phyloP scores from a whole-genome alignment of 192 early-diverging fungal species.

The Phycomyces nitens region DNA sequence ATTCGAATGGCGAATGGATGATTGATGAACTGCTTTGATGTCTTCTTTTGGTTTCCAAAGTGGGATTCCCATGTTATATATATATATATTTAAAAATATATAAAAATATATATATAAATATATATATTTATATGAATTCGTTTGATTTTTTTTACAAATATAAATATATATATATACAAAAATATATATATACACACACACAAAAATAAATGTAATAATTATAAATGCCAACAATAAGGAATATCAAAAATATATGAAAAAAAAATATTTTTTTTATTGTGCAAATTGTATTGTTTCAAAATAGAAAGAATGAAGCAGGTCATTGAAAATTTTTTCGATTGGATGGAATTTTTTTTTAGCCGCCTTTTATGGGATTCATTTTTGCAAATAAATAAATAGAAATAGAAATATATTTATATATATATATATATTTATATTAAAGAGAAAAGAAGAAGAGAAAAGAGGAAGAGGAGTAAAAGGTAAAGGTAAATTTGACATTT shows the following conservation, averaged over 20 bases:
- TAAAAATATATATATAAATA: background rate
- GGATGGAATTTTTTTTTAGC: background rate
- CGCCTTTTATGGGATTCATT: no score
- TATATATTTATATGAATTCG: no score
- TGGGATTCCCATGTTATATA: conserved; percentile 15
- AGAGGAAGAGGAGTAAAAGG: background rate
- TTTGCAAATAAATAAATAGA: no score
- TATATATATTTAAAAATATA: conserved; percentile 2
- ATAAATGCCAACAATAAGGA: no score
- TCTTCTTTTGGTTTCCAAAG: conserved; percentile 18
- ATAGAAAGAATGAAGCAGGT: background rate
- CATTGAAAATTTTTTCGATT: background rate
- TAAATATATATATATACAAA: no score
- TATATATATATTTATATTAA: no score
- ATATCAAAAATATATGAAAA: no score
- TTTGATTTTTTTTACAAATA: no score
- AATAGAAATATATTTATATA: no score
- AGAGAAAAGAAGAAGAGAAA: no score
- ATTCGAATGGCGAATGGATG: background rate
- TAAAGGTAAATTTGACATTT: background rate
- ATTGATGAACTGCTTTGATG: background rate
- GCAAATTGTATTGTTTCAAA: background rate
- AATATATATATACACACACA: no score
- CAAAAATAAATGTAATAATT: no score
- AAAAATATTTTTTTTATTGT: background rate